A percentile compares a stretch with the other conserved stretches of the same genome.
Evolutionary conservation across 2,329 filamentous ascomycete species (phyloP).

Genomic region (Knoxdaviesia capensis): DNA sequence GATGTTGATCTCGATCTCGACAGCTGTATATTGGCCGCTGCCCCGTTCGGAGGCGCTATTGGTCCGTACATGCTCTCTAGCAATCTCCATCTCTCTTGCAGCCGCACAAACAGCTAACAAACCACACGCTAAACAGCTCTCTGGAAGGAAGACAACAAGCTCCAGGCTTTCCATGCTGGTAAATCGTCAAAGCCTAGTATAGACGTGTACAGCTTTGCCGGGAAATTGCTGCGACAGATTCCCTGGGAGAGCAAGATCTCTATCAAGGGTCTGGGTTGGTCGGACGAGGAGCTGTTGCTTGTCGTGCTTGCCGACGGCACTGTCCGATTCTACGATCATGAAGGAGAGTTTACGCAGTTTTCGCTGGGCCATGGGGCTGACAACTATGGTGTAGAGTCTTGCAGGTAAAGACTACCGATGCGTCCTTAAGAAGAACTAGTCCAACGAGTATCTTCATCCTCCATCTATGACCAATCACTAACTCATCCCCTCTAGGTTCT

Average conservation of each 20-base stretch:
- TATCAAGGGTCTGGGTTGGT: constrained; percentile 85
- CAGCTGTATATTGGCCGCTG: constrained; percentile 80
- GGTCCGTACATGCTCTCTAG: constrained; percentile 33
- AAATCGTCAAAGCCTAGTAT: constrained; percentile 63
- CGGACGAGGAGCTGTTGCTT: constrained; percentile 79
- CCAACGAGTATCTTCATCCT: not conserved
- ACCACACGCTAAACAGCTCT: constrained; percentile 36
- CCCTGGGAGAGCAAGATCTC: constrained; percentile 80
- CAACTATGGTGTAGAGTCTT: constrained; percentile 70
- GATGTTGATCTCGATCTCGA: constrained; percentile 86
- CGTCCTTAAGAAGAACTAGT: not conserved
- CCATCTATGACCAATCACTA: constrained; percentile 1
- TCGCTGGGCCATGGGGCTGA: constrained; percentile 79
- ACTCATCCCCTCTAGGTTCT: constrained; percentile 36
- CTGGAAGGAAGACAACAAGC: constrained; percentile 71
- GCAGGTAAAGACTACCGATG: constrained; percentile 25
- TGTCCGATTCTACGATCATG: constrained; percentile 79
- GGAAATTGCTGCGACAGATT: constrained; percentile 69
- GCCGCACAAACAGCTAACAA: not conserved
- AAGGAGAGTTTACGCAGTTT: constrained; percentile 89
- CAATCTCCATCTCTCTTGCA: not conserved
- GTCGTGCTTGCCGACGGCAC: constrained; percentile 79
- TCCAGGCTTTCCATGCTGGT: constrained; percentile 56
- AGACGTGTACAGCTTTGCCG: constrained; percentile 85
- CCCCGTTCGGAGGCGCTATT: constrained; percentile 82